Percentiles rank a stretch among this genome's conserved stretches.
Evolutionary conservation across 75 land plant genomes (phyloP).

Genomic region (Picea sitchensis): DNA sequence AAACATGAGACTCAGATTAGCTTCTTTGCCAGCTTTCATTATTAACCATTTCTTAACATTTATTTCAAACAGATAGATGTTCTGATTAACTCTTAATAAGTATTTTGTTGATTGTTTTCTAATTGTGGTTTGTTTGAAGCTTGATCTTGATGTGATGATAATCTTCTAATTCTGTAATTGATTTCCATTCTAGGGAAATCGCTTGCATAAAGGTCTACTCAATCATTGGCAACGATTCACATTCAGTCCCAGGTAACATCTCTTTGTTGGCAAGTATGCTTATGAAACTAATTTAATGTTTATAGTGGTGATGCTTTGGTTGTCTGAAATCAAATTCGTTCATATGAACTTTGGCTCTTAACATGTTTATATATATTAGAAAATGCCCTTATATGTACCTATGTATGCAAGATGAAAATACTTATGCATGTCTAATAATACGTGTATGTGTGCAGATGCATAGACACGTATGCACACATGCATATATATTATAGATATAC

Average conservation of each 20-base stretch:
- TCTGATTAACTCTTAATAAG: neutral
- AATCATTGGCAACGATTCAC: constrained; percentile 97
- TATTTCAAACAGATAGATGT: neutral
- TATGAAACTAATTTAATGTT: neutral
- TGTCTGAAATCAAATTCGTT: no score
- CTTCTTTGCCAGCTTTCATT: neutral
- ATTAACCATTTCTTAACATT: neutral
- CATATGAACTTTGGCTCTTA: no score
- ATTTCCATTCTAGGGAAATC: constrained; percentile 68
- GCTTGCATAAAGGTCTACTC: constrained; percentile 82
- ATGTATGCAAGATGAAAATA: neutral
- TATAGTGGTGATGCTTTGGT: neutral
- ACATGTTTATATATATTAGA: neutral
- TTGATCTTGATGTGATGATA: neutral
- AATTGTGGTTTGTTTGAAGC: neutral
- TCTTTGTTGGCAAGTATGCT: neutral
- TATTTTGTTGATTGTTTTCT: neutral
- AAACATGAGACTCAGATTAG: neutral
- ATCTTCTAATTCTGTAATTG: neutral
- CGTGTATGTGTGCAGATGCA: neutral
- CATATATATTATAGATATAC: no score
- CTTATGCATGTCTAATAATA: neutral
- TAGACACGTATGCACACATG: neutral
- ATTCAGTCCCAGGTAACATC: constrained; percentile 84
- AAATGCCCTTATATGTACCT: neutral